Conservation (phyloP, 2,329 filamentous ascomycete species). For the Alternaria infectoria region DNA sequence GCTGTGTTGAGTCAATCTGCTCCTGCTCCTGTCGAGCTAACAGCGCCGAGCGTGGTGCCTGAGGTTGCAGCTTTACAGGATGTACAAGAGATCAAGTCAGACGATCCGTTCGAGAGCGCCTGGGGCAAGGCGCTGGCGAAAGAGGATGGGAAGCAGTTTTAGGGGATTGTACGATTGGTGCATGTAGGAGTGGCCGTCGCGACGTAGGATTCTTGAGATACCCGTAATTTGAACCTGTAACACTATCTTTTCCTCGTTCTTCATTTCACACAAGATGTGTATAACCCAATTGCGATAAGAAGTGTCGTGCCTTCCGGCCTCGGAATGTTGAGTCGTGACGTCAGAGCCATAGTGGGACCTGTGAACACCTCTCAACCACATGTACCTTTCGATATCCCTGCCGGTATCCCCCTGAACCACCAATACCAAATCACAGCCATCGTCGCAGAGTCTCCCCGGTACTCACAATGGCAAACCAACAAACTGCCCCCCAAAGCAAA, state of each 20-base stretch:
- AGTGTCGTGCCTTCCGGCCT: constrained; percentile 5
- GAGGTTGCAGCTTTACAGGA: constrained; percentile 62
- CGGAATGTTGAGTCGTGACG: constrained; percentile 28
- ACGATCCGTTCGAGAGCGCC: constrained; percentile 69
- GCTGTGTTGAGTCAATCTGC: constrained; percentile 8
- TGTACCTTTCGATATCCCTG: not conserved
- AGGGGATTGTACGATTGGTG: constrained; percentile 6
- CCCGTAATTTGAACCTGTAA: constrained; percentile 23
- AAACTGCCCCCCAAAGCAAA: not conserved
- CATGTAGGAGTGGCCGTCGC: not conserved
- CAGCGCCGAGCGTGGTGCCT: constrained; percentile 48
- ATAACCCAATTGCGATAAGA: not conserved
- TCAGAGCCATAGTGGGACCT: constrained; percentile 16
- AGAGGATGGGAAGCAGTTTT: constrained; percentile 44
- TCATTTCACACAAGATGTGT: not conserved
- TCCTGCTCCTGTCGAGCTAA: constrained; percentile 57
- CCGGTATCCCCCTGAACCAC: not conserved
- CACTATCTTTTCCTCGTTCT: too few species aligned
- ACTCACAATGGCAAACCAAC: constrained; percentile 15
- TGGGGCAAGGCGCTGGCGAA: constrained; percentile 70
- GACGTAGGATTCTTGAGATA: constrained; percentile 19
- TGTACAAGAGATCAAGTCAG: constrained; percentile 48
- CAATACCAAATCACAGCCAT: not conserved
- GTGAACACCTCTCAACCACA: not conserved
- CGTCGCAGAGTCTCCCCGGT: not conserved